Evolutionary conservation across 768 basidiomycete species (phyloP).

Genomic region (Xerocomus spinulosus): DNA sequence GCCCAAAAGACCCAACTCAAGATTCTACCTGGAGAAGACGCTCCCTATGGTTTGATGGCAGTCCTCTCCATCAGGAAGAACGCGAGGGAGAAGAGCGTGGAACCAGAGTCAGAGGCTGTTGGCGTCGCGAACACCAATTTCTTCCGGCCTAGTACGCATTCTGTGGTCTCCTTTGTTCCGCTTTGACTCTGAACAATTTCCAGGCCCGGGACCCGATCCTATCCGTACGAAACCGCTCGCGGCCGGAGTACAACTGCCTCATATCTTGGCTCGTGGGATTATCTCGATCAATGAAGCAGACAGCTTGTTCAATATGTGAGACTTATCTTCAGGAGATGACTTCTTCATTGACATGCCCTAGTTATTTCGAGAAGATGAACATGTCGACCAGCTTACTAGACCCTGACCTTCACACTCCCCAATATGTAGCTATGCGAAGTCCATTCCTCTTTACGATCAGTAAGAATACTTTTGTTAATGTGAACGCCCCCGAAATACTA

Average conservation of each 20-base stretch:
- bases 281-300: constrained; percentile 66
- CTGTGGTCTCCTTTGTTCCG: neutral
- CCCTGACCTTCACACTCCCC: constrained; percentile 78
- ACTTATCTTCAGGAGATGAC: neutral
- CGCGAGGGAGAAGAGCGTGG: constrained; percentile 39
- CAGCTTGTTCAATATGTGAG: constrained; percentile 66
- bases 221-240: constrained; percentile 36
- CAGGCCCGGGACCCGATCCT: constrained; percentile 41
- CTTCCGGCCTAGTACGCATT: constrained; percentile 55
- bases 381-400: constrained; percentile 75
- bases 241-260: constrained; percentile 50
- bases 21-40: constrained; percentile 55
- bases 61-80: constrained; percentile 48
- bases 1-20: constrained; percentile 42
- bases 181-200: neutral
- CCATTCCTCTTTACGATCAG: constrained; percentile 91
- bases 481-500: neutral
- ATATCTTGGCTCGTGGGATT: constrained; percentile 60
- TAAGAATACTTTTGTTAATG: constrained; percentile 39
- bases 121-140: constrained; percentile 68
- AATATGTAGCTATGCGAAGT: constrained; percentile 73
- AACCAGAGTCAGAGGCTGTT: constrained; percentile 43
- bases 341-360: constrained; percentile 25
- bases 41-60: constrained; percentile 77
- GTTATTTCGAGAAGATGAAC: constrained; percentile 78